Base-by-base conservation (phyloP, 768 basidiomycete genomes). In the Lyophyllum semitale region DNA sequence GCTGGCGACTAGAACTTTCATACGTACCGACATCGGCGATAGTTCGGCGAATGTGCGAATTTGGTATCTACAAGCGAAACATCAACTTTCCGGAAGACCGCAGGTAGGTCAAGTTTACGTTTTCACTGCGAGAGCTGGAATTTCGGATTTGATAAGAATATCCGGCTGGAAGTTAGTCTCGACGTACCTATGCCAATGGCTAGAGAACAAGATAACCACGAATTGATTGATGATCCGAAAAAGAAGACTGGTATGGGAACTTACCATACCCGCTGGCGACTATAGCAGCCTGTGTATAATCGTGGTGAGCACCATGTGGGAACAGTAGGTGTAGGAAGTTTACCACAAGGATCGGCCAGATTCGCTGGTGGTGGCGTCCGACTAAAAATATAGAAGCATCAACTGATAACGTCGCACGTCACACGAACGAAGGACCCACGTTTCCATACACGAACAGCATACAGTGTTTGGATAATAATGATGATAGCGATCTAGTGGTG, bases 381-480 rank as follows among this genome's bases (percentile, higher is more conserved):
- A 61, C 66, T 68, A 42, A 23, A 32, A 18, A 32, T 23, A 35
- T 13, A 35, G 35, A 17, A 20, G 35, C 15, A 42, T 50, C 30
- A 35, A 26, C 35, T 40, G 46, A 2, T 17, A 32, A 38, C 35
- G 22, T 13, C 17, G 20, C n/a, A 37, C 11, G 44, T 6, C 33
- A 44, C 18, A 12, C 1, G 18, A 4, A 25, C 2, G 29, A 38
- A 7, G 20, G 7, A 66, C 67, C 43, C 51, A 71, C 70, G 62
- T 56, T 60, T 69, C 67, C 68, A 71, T 17, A 70, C 61, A 12
- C 70, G 62, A 20, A 66, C 23, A 17, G 68, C 66, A 26, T 71
- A 71, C 32, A 70, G 53, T 33, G 56, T 68, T 62, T 70, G 68
- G 35, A 71, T 69, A 15, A 57, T n/a, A 43, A 66, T 48, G 27